These are phyloP conservation scores for Marasmius sp. DNA, from an alignment of 1,284 basidiomycete genomes.

Conservation along the genomic window DNA sequence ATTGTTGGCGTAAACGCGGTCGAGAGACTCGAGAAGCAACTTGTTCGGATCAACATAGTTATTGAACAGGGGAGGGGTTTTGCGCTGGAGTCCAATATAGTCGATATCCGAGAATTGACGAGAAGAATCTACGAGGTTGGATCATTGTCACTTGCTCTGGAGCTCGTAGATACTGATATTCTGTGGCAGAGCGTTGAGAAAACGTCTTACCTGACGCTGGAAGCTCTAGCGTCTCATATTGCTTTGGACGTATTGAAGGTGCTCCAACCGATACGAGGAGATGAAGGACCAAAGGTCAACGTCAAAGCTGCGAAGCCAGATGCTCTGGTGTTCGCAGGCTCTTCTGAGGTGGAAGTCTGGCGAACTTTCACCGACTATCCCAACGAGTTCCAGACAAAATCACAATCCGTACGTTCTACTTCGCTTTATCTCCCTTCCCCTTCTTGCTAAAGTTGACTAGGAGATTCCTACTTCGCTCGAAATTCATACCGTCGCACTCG, in stretches of 20 bases:
- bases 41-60: constrained; percentile 61
- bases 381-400: constrained; percentile 17
- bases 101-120: constrained; percentile 33
- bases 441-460: not conserved
- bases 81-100: constrained; percentile 16
- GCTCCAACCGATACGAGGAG: constrained; percentile 6
- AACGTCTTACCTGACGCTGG: constrained; percentile 70
- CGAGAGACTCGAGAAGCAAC: constrained; percentile 71
- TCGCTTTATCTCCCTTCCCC: not conserved
- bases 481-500: constrained; percentile 60
- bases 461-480: not conserved
- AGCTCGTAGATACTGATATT: not conserved
- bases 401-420: not conserved
- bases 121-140: constrained; percentile 31
- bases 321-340: constrained; percentile 71
- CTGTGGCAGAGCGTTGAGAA: constrained; percentile 35
- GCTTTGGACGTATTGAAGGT: constrained; percentile 43
- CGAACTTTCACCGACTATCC: constrained; percentile 39
- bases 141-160: constrained; percentile 1
- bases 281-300: constrained; percentile 36
- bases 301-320: constrained; percentile 77
- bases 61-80: constrained; percentile 31
- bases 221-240: constrained; percentile 68
- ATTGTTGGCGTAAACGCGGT: constrained; percentile 76
- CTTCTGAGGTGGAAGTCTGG: constrained; percentile 61